Conservation (phyloP, 2,329 filamentous ascomycete genomes). For the Scedosporium aurantiacum region DNA sequence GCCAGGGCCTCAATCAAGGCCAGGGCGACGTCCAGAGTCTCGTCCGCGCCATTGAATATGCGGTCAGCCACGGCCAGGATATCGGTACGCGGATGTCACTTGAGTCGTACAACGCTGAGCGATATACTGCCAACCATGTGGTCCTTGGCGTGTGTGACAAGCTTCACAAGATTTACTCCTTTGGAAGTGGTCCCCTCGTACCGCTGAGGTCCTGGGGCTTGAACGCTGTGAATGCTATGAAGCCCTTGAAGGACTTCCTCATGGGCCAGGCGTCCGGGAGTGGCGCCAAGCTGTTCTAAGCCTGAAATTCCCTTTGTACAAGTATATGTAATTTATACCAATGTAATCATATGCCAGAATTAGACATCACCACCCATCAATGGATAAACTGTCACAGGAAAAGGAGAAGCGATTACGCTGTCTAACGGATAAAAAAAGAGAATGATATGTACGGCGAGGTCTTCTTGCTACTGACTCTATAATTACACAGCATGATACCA, state of each 20-base stretch:
- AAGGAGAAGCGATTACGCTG: background rate
- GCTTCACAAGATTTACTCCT: constrained; percentile 84
- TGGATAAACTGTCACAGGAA: background rate
- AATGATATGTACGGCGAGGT: constrained; percentile 15
- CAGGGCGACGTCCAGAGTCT: constrained; percentile 80
- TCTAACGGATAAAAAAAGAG: constrained; percentile 8
- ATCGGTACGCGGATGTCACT: constrained; percentile 69
- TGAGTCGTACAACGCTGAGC: constrained; percentile 68
- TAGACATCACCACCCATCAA: background rate
- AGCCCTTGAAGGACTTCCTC: constrained; percentile 69
- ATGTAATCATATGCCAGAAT: constrained; percentile 11
- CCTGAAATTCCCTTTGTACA: background rate
- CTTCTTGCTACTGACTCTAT: constrained; percentile 14
- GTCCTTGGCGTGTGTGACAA: constrained; percentile 78
- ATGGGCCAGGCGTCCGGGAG: constrained; percentile 63
- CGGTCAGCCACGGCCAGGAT: constrained; percentile 75
- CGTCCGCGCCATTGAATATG: constrained; percentile 60
- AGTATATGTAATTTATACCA: constrained; percentile 7
- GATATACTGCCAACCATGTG: constrained; percentile 72
- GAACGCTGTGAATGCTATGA: constrained; percentile 61
- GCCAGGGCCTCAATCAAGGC: constrained; percentile 89
- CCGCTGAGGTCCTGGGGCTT: constrained; percentile 69
- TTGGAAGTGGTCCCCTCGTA: constrained; percentile 67
- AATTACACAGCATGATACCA: constrained; percentile 15
- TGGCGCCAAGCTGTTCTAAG: constrained; percentile 32